Base-by-base conservation (phyloP, 495 filamentous ascomycete genomes). In the Talaromyces trachyspermus region DNA sequence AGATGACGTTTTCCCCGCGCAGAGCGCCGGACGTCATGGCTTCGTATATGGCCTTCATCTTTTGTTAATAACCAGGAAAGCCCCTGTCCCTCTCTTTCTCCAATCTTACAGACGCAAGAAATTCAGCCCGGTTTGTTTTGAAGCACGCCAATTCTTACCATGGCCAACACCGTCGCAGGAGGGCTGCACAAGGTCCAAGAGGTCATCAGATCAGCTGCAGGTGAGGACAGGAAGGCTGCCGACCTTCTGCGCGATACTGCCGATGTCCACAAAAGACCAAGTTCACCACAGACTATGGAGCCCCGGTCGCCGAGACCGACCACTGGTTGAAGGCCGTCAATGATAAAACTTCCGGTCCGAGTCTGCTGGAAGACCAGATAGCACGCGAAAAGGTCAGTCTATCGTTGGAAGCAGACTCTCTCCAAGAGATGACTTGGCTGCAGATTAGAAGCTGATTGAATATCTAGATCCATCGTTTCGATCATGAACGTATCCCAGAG, bases 401-500 rank as follows among this genome's bases (percentile, higher is more conserved):
- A n/a, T n/a, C n/a, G n/a, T n/a, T n/a, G n/a, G n/a, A n/a, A n/a
- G n/a, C n/a, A n/a, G n/a, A n/a, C n/a, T n/a, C n/a, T n/a, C n/a
- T n/a, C n/a, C n/a, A n/a, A n/a, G n/a, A n/a, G n/a, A n/a, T n/a
- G n/a, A n/a, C n/a, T n/a, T n/a, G n/a, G n/a, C n/a, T n/a, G 9
- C 5, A 17, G 7, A n/a, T n/a, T 23, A 17, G 4, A 23, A 25
- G n/a, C n/a, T 41, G n/a, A 51, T 27, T 23, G 14, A 39, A 23
- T 25, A 10, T 49, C 11, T 37, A 89, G 85, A 86, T 89, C 37
- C 77, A 80, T 58, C 77, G 80, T 48, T 91, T 95, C 57, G 87
- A 92, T 55, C 87, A 92, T 53, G 88, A 95, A 62, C 78, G 88
- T 43, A 91, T 92, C 43, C 88, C 88, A 2, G 88, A 94, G 64